phyloP scores from a whole-genome alignment of 768 basidiomycete species.

The Trametes villosa region DNA sequence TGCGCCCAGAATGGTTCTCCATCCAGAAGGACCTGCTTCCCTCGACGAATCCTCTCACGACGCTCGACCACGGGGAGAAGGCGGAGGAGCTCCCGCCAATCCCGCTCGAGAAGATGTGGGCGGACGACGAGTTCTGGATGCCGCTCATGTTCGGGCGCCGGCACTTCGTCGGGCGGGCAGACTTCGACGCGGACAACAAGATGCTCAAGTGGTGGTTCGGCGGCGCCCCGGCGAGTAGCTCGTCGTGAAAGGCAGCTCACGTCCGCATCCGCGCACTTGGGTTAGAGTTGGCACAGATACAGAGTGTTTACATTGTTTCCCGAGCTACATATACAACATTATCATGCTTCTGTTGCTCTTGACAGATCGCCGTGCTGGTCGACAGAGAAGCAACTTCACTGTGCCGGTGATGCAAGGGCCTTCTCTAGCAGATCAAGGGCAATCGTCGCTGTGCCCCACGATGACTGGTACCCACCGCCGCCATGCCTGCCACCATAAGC shows the following conservation, averaged over 20 bases:
- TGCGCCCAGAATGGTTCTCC: constrained; percentile 83
- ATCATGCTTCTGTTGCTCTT: too few species aligned
- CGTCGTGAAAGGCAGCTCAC: too few species aligned
- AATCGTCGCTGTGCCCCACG: constrained; percentile 64
- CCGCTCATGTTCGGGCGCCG: constrained; percentile 55
- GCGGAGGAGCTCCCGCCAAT: constrained; percentile 41
- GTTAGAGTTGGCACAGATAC: too few species aligned
- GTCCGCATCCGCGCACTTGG: neutral
- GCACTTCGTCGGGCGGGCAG: constrained; percentile 53
- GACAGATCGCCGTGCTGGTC: too few species aligned
- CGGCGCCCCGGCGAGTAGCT: neutral
- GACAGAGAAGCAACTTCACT: too few species aligned
- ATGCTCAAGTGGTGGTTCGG: constrained; percentile 45
- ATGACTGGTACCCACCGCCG: constrained; percentile 65
- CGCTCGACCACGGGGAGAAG: neutral
- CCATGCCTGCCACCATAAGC: constrained; percentile 49
- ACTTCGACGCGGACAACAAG: constrained; percentile 39
- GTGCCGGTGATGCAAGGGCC: constrained; percentile 32
- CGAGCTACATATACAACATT: too few species aligned
- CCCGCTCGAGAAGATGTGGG: constrained; percentile 68
- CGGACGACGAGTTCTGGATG: constrained; percentile 70
- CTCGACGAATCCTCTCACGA: constrained; percentile 1
- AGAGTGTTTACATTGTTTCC: too few species aligned
- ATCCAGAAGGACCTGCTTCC: constrained; percentile 28
- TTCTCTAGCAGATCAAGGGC: constrained; percentile 52